Evolutionary conservation across 768 basidiomycete species (phyloP).

Genomic region (Phylloporus arenicola): DNA sequence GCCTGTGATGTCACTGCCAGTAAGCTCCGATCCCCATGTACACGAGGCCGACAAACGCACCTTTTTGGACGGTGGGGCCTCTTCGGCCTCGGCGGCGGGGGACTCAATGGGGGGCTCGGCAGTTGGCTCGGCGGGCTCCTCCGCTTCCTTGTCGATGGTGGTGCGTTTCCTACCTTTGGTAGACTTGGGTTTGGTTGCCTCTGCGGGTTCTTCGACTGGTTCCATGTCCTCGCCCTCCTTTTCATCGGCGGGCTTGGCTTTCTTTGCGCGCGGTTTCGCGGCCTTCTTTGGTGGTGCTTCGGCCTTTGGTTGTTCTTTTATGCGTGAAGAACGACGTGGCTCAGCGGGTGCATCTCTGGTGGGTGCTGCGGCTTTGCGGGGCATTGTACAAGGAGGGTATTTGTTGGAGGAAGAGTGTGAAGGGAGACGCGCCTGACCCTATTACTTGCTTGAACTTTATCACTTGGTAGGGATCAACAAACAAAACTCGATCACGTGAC

Average conservation of each 20-base stretch:
- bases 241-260: conserved; percentile 33
- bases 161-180: conserved; percentile 54
- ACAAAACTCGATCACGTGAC: conserved; percentile 32
- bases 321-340: conserved; percentile 70
- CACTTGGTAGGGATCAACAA: conserved; percentile 30
- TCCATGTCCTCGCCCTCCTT: conserved; percentile 45
- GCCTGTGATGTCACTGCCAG: conserved; percentile 26
- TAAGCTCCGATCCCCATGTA: neutral
- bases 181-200: conserved; percentile 39
- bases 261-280: conserved; percentile 55
- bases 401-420: conserved; percentile 11
- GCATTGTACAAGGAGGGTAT: conserved; percentile 39
- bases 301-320: conserved; percentile 64
- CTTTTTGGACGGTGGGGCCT: conserved; percentile 61
- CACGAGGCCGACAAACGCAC: conserved; percentile 30
- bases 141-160: conserved; percentile 36
- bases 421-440: conserved; percentile 31
- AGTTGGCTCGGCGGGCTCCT: conserved; percentile 34
- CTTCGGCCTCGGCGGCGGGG: conserved; percentile 33
- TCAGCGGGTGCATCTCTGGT: conserved; percentile 34
- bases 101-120: conserved; percentile 25
- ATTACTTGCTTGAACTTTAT: conserved; percentile 25
- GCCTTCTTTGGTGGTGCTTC: conserved; percentile 51
- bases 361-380: conserved; percentile 58
- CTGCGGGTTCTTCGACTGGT: conserved; percentile 23